Conservation (phyloP, 176 grass and related monocot species). For the Bolboschoenus planiculmis region DNA sequence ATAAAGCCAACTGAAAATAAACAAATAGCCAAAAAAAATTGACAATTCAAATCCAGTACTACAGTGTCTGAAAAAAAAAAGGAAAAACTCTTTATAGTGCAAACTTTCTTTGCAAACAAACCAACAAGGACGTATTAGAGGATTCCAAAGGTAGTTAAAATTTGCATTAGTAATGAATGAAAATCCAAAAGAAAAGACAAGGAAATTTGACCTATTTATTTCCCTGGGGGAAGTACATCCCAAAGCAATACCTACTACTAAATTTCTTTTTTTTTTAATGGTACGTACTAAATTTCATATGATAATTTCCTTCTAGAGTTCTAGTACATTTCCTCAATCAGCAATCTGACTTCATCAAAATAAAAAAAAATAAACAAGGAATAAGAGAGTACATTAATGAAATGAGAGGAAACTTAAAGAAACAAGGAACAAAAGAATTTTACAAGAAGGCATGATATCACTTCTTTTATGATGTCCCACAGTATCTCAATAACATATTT, state of each 20-base stretch:
- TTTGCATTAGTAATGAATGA: background rate
- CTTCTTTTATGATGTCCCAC: background rate
- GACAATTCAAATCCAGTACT: background rate
- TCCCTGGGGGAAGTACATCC: background rate
- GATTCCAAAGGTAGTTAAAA: background rate
- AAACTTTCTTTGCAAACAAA: background rate
- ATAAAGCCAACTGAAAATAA: background rate
- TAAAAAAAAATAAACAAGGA: background rate
- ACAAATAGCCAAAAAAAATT: background rate
- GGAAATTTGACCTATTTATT: background rate
- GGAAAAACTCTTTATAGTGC: background rate
- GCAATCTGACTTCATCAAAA: slow-evolving; percentile 9
- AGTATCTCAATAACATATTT: background rate
- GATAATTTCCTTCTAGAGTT: background rate
- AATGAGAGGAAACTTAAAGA: background rate
- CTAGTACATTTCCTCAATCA: background rate
- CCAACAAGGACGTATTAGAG: background rate
- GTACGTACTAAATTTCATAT: too few species aligned
- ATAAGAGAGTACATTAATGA: background rate
- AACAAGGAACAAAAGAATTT: background rate
- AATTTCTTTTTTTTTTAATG: too few species aligned
- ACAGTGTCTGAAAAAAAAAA: background rate
- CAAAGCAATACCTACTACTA: background rate
- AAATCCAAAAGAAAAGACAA: background rate
- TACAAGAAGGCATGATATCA: background rate